Evolutionary conservation across 192 early-diverging fungal species (phyloP).

Genomic region (Coemansia aciculifera): DNA sequence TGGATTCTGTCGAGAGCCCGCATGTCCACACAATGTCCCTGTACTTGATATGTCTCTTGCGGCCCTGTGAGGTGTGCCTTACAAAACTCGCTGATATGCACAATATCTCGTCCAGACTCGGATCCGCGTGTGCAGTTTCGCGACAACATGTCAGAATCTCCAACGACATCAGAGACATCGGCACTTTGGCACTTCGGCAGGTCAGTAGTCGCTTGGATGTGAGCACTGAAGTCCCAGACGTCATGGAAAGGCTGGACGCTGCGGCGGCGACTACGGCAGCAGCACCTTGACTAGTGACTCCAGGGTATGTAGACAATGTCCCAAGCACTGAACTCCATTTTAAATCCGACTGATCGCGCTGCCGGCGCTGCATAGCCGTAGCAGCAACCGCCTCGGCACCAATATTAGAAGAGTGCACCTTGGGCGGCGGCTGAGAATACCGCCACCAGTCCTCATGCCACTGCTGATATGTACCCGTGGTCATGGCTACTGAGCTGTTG

Average conservation of each 20-base stretch:
- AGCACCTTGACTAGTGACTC: background rate
- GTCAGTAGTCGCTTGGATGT: background rate
- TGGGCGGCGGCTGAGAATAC: constrained; percentile 34
- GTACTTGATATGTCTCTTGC: background rate
- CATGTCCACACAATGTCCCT: constrained; percentile 28
- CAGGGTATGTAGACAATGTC: background rate
- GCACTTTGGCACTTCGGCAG: background rate
- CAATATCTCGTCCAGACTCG: constrained; percentile 61
- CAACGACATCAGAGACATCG: constrained; percentile 24
- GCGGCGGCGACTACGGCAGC: background rate
- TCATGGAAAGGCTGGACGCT: background rate
- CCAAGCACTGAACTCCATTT: constrained; percentile 51
- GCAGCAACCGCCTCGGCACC: background rate
- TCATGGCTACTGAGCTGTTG: background rate
- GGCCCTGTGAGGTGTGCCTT: background rate
- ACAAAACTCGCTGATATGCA: constrained; percentile 33
- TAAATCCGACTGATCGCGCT: constrained; percentile 46
- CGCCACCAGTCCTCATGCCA: constrained; percentile 32
- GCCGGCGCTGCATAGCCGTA: constrained; percentile 21
- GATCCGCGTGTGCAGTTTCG: constrained; percentile 65
- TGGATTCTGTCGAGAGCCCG: background rate
- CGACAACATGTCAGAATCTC: constrained; percentile 34
- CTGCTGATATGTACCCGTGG: background rate
- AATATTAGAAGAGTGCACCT: background rate
- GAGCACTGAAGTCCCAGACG: background rate